A percentile compares a stretch with the other conserved stretches of the same genome.
Evolutionary conservation across 73 alveolate species (phyloP).

Genomic region (Loxodes magnus): DNA sequence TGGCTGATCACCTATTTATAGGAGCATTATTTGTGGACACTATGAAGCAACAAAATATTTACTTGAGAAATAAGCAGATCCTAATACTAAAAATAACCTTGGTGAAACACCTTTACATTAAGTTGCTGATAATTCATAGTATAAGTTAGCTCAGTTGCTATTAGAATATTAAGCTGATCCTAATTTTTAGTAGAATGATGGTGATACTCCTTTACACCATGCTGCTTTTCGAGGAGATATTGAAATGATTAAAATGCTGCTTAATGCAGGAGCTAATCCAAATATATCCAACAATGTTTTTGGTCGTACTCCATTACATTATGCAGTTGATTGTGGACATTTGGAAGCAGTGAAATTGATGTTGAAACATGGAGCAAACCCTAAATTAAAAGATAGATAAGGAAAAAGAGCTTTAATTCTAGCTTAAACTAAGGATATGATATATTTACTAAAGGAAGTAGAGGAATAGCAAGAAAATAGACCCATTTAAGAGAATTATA

Average conservation of each 20-base stretch:
- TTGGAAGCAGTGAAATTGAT: not conserved
- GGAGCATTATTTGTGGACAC: conserved; percentile 5
- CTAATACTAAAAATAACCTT: not conserved
- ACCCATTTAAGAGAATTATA: too few species aligned
- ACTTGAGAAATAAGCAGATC: conserved; percentile 7
- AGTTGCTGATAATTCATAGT: conserved; percentile 11
- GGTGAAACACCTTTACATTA: conserved; percentile 14
- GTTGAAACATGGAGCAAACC: conserved; percentile 1
- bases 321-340: conserved; percentile 4
- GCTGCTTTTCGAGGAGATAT: conserved; percentile 6
- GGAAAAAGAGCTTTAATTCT: conserved; percentile 1
- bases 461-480: too few species aligned
- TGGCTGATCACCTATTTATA: conserved; percentile 8
- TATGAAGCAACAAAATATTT: conserved; percentile 5
- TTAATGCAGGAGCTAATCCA: conserved; percentile 5
- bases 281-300: not conserved
- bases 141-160: not conserved
- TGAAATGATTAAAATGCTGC: conserved; percentile 2
- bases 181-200: conserved; percentile 2
- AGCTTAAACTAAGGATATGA: not conserved
- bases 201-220: conserved; percentile 16
- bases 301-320: conserved; percentile 10
- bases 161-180: conserved; percentile 6
- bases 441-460: too few species aligned
- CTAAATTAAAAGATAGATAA: not conserved